A percentile compares a stretch with the other conserved stretches of the same genome.
Conservation (phyloP, 116 monocot species). For the Iris pallida region DNA sequence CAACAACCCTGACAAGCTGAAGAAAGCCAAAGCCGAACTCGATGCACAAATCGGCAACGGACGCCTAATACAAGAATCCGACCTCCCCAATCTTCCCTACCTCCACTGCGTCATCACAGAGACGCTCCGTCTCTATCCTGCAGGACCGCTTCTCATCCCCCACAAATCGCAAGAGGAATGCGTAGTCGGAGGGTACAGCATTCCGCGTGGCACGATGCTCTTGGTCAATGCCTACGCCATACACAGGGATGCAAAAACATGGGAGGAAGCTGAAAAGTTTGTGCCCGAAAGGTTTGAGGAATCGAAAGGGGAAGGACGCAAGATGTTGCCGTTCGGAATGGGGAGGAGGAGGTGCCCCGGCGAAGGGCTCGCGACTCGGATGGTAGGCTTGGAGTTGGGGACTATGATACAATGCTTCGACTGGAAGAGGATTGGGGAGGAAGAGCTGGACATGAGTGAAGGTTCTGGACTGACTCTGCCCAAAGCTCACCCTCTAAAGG, state of each 20-base stretch:
- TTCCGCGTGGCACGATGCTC: slow-evolving; percentile 22
- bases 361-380: slow-evolving; percentile 19
- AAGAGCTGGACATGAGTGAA: no score
- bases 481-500: no score
- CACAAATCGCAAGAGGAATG: slow-evolving; percentile 17
- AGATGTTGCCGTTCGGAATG: slow-evolving; percentile 21
- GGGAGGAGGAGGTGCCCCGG: slow-evolving; percentile 38
- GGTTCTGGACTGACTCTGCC: no score
- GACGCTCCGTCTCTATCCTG: slow-evolving; percentile 16
- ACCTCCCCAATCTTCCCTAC: slow-evolving; percentile 21
- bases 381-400: slow-evolving; percentile 22
- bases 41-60: background rate
- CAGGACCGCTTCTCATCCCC: slow-evolving; percentile 8
- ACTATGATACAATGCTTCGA: slow-evolving; percentile 36
- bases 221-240: slow-evolving; percentile 22
- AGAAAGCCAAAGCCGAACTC: slow-evolving; percentile 12
- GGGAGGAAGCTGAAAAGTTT: slow-evolving; percentile 8
- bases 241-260: slow-evolving; percentile 9
- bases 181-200: slow-evolving; percentile 7
- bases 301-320: background rate
- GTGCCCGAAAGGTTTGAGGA: slow-evolving; percentile 23
- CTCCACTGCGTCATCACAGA: slow-evolving; percentile 15
- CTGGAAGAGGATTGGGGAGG: no score
- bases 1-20: slow-evolving; percentile 12
- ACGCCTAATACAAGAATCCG: slow-evolving; percentile 13